These are phyloP conservation scores for Aspergillus nidulans DNA, from an alignment of 495 filamentous ascomycete genomes.

Conservation along the genomic window DNA sequence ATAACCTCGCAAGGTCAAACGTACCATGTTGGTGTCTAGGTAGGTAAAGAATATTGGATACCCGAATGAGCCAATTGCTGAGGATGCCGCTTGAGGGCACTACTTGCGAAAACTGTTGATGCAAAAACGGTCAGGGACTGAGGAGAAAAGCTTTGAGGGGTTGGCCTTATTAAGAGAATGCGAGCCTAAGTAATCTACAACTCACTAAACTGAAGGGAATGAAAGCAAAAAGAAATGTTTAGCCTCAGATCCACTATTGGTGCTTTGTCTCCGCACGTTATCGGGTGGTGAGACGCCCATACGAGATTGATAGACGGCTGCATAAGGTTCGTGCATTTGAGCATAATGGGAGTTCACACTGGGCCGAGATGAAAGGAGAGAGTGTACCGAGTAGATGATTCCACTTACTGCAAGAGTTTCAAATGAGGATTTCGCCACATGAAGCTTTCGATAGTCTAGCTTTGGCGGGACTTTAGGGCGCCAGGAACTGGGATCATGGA, in stretches of 20 bases:
- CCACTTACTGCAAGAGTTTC: background rate
- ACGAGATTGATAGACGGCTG: background rate
- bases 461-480: constrained; percentile 10
- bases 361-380: background rate
- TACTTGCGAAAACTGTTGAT: background rate
- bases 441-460: constrained; percentile 15
- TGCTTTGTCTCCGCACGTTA: background rate
- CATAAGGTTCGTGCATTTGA: background rate
- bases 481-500: constrained; percentile 12
- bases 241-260: constrained; percentile 11
- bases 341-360: background rate
- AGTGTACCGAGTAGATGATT: background rate
- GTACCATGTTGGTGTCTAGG: background rate
- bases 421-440: background rate
- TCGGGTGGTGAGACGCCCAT: background rate
- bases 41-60: background rate
- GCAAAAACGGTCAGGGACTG: background rate
- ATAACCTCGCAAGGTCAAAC: background rate
- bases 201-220: background rate
- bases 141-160: constrained; percentile 10
- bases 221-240: background rate
- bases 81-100: background rate
- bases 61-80: background rate
- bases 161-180: constrained; percentile 6
- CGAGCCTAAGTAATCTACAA: background rate